These are phyloP conservation scores for Cylindrotheca closterium DNA, from an alignment of 108 stramenopile genomes.

Conservation along the genomic window DNA sequence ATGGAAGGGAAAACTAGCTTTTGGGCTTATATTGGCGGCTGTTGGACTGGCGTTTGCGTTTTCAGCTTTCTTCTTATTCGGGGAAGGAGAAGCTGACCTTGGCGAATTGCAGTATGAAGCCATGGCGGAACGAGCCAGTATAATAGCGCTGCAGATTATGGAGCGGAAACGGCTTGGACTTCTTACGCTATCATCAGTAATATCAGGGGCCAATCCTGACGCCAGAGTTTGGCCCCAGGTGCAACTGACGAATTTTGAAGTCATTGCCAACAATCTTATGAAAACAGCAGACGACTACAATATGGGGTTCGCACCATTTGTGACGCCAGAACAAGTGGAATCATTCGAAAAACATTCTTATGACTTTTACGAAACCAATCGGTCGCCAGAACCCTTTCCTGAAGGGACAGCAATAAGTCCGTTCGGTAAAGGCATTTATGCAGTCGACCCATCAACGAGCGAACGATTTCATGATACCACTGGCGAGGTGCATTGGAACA, in stretches of 20 bases:
- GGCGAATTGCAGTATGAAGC: background rate
- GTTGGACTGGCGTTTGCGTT: background rate
- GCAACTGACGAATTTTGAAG: background rate
- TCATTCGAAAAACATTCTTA: background rate
- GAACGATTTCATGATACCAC: background rate
- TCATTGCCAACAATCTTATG: background rate
- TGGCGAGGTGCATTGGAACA: no score
- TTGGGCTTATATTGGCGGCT: background rate
- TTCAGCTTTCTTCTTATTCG: background rate
- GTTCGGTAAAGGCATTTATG: background rate
- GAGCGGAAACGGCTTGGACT: background rate
- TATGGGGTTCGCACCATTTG: background rate
- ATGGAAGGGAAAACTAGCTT: background rate
- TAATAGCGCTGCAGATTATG: background rate
- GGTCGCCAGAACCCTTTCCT: background rate
- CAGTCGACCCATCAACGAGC: background rate
- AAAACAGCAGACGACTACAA: background rate
- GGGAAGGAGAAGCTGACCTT: background rate
- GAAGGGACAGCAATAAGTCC: background rate
- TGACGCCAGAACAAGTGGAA: background rate
- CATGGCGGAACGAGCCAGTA: background rate
- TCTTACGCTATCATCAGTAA: background rate
- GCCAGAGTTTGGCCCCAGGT: background rate
- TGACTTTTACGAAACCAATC: background rate
- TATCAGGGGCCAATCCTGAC: background rate